Evolutionary conservation across 2,329 filamentous ascomycete species (phyloP), one percentile per base, ranked within the genome.

Genomic region (Dactylellina parvicollis): DNA sequence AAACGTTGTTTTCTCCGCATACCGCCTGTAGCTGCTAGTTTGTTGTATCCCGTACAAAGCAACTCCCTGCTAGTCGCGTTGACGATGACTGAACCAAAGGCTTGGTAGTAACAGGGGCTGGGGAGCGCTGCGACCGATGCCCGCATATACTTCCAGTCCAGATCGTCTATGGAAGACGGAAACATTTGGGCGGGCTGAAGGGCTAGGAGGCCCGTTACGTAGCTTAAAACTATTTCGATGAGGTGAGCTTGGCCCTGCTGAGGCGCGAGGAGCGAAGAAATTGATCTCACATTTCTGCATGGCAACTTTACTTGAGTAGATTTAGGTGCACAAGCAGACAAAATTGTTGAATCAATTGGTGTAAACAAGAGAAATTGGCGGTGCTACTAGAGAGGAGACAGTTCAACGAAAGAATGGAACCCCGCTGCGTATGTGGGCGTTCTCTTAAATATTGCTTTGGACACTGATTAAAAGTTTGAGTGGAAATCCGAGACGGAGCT

Each of bases 131-230:
- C 42, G 40, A 72, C 55, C 9, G 67, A 72, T 32, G 59, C 59
- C 1, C 67, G 67, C 59, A 72, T 72, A 32, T 47, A 72, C 24
- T 64, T 64, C 67, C 67, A 72, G 22, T 72, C 67, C 14, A 72
- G 12, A 3, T 60, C 52, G 9, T 34, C 47, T 9, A 72, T 46
- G 26, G 59, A 59, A 24, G 59, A 52, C 10, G 26, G 38, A n/a
- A 52, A 47, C 12, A 30, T 44, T 10, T 47, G 26, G 18, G 9
- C 46, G n/a, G 52, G 52, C 46, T 65, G 50, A 1, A 65, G 18
- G 12, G 59, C 42, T 8, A 72, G 24, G 1, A 72, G 34, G 18
- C 67, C 52, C 7, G 59, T 60, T 8, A 65, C 12, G 24, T 59
- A 60, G 26, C 44, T 52, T 1, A 72, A 34, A 14, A 65, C 67